Base-by-base conservation (phyloP, 129 eudicot genomes). In the Chrysanthemum makinoi region DNA sequence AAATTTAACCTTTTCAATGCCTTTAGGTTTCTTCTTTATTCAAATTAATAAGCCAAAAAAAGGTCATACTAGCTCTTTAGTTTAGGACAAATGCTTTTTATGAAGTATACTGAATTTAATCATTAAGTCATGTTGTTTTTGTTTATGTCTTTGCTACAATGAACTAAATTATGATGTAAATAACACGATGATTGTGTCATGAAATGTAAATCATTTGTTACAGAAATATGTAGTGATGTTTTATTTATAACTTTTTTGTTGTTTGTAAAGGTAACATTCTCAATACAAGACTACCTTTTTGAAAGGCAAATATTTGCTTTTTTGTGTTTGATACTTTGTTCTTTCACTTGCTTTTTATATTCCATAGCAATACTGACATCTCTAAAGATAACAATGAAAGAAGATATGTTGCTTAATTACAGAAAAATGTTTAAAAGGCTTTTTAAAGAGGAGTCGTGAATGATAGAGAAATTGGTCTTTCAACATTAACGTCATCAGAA, bases 211-310 rank as follows among this genome's bases (percentile, higher is more conserved):
- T 39, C 46, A 39, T 39, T 39, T 7, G 46, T 39, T 7, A 39
- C 46, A 39, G 46, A 39, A 39, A 58, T 20, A 10, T 20, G 3
- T 54, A 5, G 10, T 20, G 14, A 58, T 58, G 63, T 58, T 20
- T 19, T 58, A 2, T 58, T 58, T 30, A 58, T 11, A 10, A 19
- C 35, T 58, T 20, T 26, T 57, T 3, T 58, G 63, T 20, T 58
- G 75, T 39, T 76, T 30, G 72, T 70, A 77, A 74, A 70, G 75
- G 72, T 46, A 46, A 52, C 76, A 77, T 70, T 77, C 60, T 65
- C 55, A 77, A 35, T 33, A 28, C n/a, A 62, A 62, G 35, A 20
- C 13, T 0, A 70, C 14, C 72, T 70, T 77, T 77, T 63, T 62
- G 24, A 77, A 69, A 77, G 81, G 66, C 66, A 49, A 50, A 6